phyloP scores from a whole-genome alignment of 306 rosid genomes.

The Astragalus glycyphyllos region DNA sequence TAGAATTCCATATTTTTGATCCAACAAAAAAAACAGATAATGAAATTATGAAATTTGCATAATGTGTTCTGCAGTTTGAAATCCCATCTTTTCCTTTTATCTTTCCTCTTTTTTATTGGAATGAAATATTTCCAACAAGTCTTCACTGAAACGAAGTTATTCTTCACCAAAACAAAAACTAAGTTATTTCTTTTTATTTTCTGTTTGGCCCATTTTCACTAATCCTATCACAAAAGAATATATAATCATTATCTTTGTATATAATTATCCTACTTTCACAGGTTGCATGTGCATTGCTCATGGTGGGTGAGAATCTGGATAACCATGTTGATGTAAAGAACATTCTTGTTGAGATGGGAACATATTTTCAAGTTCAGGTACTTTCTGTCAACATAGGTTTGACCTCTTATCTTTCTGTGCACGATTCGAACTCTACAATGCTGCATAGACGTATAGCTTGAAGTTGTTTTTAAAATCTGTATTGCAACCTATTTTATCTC shows the following conservation, averaged over 20 bases:
- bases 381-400: neutral
- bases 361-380: conserved; percentile 73
- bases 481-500: conserved; percentile 20
- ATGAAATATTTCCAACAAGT: neutral
- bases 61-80: conserved; percentile 18
- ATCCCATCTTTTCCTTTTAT: conserved; percentile 17
- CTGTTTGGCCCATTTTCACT: conserved; percentile 14
- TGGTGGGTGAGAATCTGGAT: conserved; percentile 61
- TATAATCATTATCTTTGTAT: conserved; percentile 29
- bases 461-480: conserved; percentile 6
- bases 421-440: neutral
- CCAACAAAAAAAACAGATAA: conserved; percentile 16
- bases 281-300: conserved; percentile 67
- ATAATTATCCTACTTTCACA: conserved; percentile 35
- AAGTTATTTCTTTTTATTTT: conserved; percentile 5
- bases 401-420: conserved; percentile 19
- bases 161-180: too few species aligned
- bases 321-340: conserved; percentile 58
- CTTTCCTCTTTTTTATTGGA: neutral
- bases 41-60: neutral
- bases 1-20: conserved; percentile 25
- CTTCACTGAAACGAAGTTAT: conserved; percentile 1
- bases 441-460: neutral
- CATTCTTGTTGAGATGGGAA: conserved; percentile 68
- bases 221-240: conserved; percentile 32